Evolutionary conservation across 441 rosid genomes (phyloP).

Genomic region (Brassica balearica): DNA sequence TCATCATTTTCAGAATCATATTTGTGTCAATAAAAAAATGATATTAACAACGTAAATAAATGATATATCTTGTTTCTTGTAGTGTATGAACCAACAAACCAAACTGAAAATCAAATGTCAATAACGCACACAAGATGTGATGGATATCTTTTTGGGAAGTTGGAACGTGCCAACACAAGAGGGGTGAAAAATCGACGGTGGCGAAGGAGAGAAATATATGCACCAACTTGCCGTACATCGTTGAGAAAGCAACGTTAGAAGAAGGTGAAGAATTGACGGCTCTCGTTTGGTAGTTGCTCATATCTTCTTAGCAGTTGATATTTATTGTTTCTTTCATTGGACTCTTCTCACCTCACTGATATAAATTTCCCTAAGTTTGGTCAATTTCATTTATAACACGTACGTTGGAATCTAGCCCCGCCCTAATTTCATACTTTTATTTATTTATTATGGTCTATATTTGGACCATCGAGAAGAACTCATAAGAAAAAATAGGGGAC

Average conservation of each 20-base stretch:
- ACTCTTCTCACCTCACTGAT: conserved; percentile 15
- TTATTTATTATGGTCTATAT: conserved; percentile 8
- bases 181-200: conserved; percentile 30
- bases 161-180: conserved; percentile 14
- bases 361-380: not conserved
- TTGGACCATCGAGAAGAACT: conserved; percentile 24
- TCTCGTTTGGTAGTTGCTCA: conserved; percentile 25
- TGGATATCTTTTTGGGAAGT: conserved; percentile 7
- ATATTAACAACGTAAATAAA: no score
- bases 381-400: conserved; percentile 20
- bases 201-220: conserved; percentile 31
- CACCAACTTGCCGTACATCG: conserved; percentile 39
- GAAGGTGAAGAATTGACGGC: conserved; percentile 38
- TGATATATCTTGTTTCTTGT: no score
- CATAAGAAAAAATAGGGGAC: not conserved
- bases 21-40: no score
- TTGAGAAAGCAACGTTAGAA: conserved; percentile 15
- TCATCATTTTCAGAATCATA: no score
- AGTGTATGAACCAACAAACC: no score
- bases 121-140: not conserved
- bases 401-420: conserved; percentile 24
- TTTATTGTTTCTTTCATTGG: conserved; percentile 29
- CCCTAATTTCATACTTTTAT: conserved; percentile 4
- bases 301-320: conserved; percentile 36
- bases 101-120: not conserved